Percentiles rank a stretch among this genome's conserved stretches.
Conservation (phyloP, 768 basidiomycete species). For the Tulasnella sp. region DNA sequence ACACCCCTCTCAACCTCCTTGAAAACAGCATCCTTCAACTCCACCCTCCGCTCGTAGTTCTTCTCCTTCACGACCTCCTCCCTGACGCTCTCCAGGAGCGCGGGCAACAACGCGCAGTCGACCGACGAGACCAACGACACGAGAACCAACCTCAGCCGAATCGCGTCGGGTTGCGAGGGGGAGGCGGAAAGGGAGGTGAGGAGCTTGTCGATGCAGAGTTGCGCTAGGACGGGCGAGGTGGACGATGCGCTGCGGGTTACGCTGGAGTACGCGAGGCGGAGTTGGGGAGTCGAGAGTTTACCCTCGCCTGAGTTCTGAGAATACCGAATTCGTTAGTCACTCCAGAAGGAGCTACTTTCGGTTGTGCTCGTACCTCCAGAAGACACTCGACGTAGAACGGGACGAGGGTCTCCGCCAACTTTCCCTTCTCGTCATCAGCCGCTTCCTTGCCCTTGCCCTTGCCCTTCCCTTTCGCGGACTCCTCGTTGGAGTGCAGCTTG, state of each 20-base stretch:
- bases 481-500: conserved; percentile 22
- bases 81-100: conserved; percentile 40
- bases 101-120: conserved; percentile 43
- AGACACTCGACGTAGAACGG: conserved; percentile 66
- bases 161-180: conserved; percentile 30
- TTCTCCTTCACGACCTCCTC: conserved; percentile 20
- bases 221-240: conserved; percentile 40
- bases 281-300: conserved; percentile 49
- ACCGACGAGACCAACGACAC: conserved; percentile 56
- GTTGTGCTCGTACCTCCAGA: conserved; percentile 42
- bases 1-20: conserved; percentile 50
- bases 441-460: conserved; percentile 19
- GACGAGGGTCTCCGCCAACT: conserved; percentile 42
- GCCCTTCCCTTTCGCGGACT: conserved; percentile 11
- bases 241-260: conserved; percentile 50
- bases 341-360: not conserved
- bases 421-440: conserved; percentile 17
- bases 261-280: conserved; percentile 63
- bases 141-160: conserved; percentile 46
- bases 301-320: conserved; percentile 54
- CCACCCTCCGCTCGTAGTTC: conserved; percentile 28
- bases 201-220: conserved; percentile 54
- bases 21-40: conserved; percentile 45
- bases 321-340: not conserved
- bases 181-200: conserved; percentile 28